Percentiles rank a stretch among this genome's conserved stretches.
Evolutionary conservation across 139 green algal species (phyloP).

Genomic region (Chloropicon primus): DNA sequence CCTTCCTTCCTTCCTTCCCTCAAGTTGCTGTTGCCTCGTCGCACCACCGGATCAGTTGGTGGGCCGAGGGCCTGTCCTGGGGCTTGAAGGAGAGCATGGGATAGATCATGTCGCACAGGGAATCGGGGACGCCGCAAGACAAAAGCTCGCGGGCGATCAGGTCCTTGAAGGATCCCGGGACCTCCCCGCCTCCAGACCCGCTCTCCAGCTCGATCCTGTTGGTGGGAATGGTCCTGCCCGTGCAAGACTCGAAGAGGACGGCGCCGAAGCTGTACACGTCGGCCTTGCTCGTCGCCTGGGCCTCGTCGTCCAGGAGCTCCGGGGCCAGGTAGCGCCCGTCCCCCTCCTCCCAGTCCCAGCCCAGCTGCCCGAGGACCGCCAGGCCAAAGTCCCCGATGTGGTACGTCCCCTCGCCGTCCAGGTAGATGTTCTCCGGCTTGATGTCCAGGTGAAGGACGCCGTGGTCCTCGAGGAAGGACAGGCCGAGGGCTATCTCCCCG

Average conservation of each 20-base stretch:
- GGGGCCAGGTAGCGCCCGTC: constrained; percentile 66
- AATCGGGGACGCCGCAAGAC: too few species aligned
- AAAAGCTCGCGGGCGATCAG: too few species aligned
- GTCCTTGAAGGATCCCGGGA: too few species aligned
- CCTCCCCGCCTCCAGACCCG: too few species aligned
- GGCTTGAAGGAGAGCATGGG: too few species aligned
- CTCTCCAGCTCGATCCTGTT: neutral
- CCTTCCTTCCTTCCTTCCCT: too few species aligned
- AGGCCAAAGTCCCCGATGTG: constrained; percentile 55
- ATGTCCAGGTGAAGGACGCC: constrained; percentile 65
- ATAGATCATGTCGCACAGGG: too few species aligned
- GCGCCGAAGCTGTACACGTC: constrained; percentile 48
- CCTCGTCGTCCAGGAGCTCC: constrained; percentile 39
- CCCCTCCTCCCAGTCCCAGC: constrained; percentile 60
- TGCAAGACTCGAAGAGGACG: constrained; percentile 45
- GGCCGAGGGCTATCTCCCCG: constrained; percentile 29
- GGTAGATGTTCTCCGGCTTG: constrained; percentile 70
- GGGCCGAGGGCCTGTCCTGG: too few species aligned
- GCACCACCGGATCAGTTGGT: too few species aligned
- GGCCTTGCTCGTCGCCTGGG: constrained; percentile 23
- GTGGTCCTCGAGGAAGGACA: constrained; percentile 51
- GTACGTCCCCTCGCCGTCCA: constrained; percentile 31
- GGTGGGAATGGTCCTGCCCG: constrained; percentile 21
- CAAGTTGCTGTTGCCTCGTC: too few species aligned
- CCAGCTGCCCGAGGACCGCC: constrained; percentile 24